A percentile compares a stretch with the other conserved stretches of the same genome.
Conservation (phyloP, 441 rosid species). For the Erysimum cheiri region DNA sequence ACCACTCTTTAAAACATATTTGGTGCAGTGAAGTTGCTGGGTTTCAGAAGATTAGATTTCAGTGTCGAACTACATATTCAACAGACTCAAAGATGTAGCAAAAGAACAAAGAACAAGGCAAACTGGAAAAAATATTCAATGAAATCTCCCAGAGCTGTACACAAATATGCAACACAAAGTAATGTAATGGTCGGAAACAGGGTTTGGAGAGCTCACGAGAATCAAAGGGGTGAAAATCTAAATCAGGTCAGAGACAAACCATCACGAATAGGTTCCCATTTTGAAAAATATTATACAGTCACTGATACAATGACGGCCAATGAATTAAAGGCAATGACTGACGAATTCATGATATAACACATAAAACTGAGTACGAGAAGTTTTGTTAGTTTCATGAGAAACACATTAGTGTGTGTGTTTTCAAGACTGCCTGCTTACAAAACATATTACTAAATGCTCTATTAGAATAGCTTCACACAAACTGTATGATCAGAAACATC, state of each 20-base stretch:
- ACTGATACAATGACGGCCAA: not conserved
- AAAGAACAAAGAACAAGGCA: conserved; percentile 11
- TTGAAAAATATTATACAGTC: not conserved
- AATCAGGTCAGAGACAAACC: conserved; percentile 6
- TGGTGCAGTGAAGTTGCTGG: conserved; percentile 9
- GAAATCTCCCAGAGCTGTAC: not conserved
- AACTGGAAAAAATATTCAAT: conserved; percentile 8
- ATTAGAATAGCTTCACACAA: conserved; percentile 17
- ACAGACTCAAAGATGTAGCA: not conserved
- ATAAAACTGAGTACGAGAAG: not conserved
- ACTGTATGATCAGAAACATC: conserved; percentile 7
- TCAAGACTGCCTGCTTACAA: not conserved
- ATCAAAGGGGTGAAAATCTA: not conserved
- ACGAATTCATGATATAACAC: not conserved
- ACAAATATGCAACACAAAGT: not conserved
- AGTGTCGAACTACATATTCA: not conserved
- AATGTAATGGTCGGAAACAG: not conserved
- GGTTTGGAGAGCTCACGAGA: conserved; percentile 14
- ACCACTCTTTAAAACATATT: conserved; percentile 7
- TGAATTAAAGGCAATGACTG: not conserved
- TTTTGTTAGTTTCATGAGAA: not conserved
- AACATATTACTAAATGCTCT: conserved; percentile 10
- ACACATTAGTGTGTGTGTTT: not conserved
- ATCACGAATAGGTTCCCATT: conserved; percentile 1
- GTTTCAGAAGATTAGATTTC: not conserved